Percentiles rank a stretch among this genome's conserved stretches.
phyloP scores from a whole-genome alignment of 345 rosid genomes.

The Hypericum perforatum region DNA sequence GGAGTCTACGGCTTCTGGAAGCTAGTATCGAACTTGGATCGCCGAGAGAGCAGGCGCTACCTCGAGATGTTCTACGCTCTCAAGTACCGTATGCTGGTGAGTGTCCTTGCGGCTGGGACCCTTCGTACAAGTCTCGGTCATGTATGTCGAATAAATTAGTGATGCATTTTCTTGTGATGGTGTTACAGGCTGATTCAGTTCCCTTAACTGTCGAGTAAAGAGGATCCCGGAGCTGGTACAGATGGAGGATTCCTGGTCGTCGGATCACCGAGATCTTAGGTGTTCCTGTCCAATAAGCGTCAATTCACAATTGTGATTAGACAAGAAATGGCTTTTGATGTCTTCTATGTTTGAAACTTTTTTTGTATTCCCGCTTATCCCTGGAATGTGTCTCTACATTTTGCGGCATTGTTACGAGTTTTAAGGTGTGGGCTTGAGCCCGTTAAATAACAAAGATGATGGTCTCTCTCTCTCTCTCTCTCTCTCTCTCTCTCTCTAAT shows the following conservation, averaged over 20 bases:
- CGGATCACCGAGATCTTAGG: too few species aligned
- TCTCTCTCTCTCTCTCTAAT: too few species aligned
- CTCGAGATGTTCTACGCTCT: conserved; percentile 88
- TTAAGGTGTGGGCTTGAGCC: too few species aligned
- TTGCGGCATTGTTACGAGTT: too few species aligned
- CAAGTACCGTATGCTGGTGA: conserved; percentile 72
- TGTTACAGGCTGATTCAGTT: conserved; percentile 68
- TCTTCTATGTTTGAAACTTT: too few species aligned
- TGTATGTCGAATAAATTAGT: background rate
- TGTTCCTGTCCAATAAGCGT: conserved; percentile 7
- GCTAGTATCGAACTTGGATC: conserved; percentile 84
- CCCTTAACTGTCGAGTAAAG: conserved; percentile 42
- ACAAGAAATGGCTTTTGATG: too few species aligned
- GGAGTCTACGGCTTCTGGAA: conserved; percentile 96
- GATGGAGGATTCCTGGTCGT: conserved; percentile 4
- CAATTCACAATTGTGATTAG: conserved; percentile 13
- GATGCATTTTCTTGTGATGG: background rate
- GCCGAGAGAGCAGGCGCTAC: conserved; percentile 76
- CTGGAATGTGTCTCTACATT: too few species aligned
- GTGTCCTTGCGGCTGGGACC: background rate
- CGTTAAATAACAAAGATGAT: too few species aligned
- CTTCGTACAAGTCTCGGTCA: background rate
- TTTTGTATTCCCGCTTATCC: too few species aligned
- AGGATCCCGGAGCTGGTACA: background rate
- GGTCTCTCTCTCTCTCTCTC: too few species aligned